Conservation (phyloP, 2,329 filamentous ascomycete species). For the Tolypocladium ovalisporum region DNA sequence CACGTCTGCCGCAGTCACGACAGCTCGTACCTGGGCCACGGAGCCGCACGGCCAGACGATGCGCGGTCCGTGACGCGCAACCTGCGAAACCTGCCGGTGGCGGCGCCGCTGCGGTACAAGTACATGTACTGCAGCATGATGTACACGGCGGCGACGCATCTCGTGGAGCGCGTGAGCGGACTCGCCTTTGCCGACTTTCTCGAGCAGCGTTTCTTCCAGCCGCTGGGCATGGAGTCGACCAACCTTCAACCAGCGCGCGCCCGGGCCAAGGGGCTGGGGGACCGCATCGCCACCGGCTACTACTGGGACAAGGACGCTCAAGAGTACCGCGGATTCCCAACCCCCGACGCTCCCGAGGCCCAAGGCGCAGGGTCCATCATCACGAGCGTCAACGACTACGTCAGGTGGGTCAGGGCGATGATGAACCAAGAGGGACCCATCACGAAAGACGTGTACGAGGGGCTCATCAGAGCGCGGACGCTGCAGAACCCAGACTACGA, state of each 20-base stretch:
- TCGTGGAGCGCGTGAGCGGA: constrained; percentile 10
- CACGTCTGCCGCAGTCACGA: constrained; percentile 9
- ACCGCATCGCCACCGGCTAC: constrained; percentile 10
- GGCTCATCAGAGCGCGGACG: constrained; percentile 9
- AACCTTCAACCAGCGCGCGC: constrained; percentile 12
- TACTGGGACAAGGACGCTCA: constrained; percentile 6
- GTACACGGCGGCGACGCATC: constrained; percentile 14
- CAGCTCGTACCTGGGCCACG: constrained; percentile 10
- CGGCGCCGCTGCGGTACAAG: constrained; percentile 10
- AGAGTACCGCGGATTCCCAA: constrained; percentile 1
- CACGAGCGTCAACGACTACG: constrained; percentile 15
- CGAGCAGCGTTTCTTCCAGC: constrained; percentile 2
- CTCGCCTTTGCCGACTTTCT: constrained; percentile 12
- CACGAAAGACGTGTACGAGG: constrained; percentile 12
- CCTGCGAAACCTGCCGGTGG: constrained; percentile 13
- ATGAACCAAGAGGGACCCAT: constrained; percentile 13
- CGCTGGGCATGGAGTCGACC: constrained; percentile 6
- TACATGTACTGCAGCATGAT: constrained; percentile 18
- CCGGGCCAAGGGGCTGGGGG: constrained; percentile 7
- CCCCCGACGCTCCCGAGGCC: constrained; percentile 11
- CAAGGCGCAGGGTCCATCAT: constrained; percentile 19
- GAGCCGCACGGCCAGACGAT: constrained; percentile 8
- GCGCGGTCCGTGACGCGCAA: constrained; percentile 14
- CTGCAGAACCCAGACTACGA: constrained; percentile 6
- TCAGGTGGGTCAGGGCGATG: constrained; percentile 17